These are phyloP conservation scores for Akanthomyces lecanii DNA, from an alignment of 2,329 filamentous ascomycete genomes.

Conservation along the genomic window DNA sequence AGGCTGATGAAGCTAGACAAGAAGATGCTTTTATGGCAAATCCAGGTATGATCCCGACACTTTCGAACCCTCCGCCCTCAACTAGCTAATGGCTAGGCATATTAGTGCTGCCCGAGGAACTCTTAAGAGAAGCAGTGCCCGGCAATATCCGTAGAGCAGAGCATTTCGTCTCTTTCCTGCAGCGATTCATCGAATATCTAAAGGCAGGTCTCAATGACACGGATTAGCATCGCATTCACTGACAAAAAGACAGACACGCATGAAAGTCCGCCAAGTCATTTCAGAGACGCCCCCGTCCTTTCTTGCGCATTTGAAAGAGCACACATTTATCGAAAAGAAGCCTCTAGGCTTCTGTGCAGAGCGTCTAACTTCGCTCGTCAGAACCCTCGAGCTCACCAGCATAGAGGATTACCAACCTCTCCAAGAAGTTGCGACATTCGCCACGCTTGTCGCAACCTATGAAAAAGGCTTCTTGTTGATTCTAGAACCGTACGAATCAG, in stretches of 20 bases:
- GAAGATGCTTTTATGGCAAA: constrained; percentile 98
- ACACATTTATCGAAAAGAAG: constrained; percentile 97
- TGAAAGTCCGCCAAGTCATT: constrained; percentile 97
- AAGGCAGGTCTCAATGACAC: constrained; percentile 45
- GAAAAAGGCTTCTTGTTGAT: constrained; percentile 95
- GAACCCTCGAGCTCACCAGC: constrained; percentile 91
- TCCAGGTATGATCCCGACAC: constrained; percentile 46
- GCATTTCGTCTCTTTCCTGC: constrained; percentile 91
- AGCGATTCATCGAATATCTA: constrained; percentile 95
- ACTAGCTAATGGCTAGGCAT: constrained; percentile 20
- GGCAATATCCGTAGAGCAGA: constrained; percentile 95
- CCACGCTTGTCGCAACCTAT: constrained; percentile 92
- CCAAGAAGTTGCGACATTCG: constrained; percentile 96
- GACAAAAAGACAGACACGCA: constrained; percentile 62
- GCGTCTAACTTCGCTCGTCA: constrained; percentile 85
- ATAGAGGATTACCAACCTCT: constrained; percentile 97
- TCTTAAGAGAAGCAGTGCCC: constrained; percentile 91
- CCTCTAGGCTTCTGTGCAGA: constrained; percentile 93
- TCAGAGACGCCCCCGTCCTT: constrained; percentile 96
- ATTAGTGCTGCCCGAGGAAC: constrained; percentile 77
- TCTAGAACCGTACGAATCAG: constrained; percentile 94
- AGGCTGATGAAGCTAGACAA: constrained; percentile 81
- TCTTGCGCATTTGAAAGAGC: constrained; percentile 84
- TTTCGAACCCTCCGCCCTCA: background rate
- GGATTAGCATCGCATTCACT: background rate